Conservation (phyloP, 2,329 filamentous ascomycete genomes). For the Diaporthe sp. region DNA sequence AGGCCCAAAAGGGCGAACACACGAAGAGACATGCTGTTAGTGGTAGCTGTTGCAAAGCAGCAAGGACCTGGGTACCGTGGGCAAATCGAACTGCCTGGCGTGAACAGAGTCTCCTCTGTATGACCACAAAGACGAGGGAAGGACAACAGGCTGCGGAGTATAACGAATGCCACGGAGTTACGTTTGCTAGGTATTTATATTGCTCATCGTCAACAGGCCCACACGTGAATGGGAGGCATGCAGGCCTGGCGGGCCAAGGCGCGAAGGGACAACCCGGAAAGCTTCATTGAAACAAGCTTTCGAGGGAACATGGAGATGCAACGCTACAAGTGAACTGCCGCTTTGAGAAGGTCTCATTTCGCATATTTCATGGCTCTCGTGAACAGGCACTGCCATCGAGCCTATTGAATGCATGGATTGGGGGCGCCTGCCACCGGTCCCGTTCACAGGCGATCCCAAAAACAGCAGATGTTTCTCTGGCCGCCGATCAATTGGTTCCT, state of each 20-base stretch:
- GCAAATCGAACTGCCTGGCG: not conserved
- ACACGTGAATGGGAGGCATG: not conserved
- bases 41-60: not conserved
- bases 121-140: not conserved
- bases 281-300: slow-evolving; percentile 30
- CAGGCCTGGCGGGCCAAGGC: slow-evolving; percentile 13
- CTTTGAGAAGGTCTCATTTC: slow-evolving; percentile 41
- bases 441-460: not conserved
- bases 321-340: slow-evolving; percentile 34
- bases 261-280: slow-evolving; percentile 22
- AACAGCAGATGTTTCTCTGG: not conserved
- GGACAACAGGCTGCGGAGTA: not conserved
- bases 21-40: slow-evolving; percentile 30
- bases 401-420: not conserved
- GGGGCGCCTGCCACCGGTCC: not conserved
- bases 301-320: not conserved
- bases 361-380: slow-evolving; percentile 8
- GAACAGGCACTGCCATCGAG: not conserved
- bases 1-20: slow-evolving; percentile 37
- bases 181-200: not conserved
- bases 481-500: slow-evolving; percentile 8
- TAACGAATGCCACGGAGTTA: not conserved
- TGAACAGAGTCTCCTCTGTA: not conserved
- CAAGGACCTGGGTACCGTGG: not conserved
- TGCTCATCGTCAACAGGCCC: not conserved